Evolutionary conservation across 352 stramenopile species (phyloP).

Genomic region (Salisapilia sapeloensis): DNA sequence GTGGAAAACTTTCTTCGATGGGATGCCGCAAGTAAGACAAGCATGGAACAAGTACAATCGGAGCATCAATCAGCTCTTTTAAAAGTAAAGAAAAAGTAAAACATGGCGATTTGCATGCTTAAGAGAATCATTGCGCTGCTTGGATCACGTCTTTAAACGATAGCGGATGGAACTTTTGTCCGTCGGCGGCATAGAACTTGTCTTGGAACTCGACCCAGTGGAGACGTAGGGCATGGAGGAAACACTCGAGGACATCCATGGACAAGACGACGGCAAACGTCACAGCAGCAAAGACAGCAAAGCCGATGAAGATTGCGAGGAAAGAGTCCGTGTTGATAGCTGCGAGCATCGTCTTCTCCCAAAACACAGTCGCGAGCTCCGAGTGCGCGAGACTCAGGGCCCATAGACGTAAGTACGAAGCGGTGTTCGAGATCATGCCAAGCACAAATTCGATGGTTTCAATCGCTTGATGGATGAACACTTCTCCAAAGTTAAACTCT

Average conservation of each 20-base stretch:
- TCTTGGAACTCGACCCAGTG: constrained; percentile 99
- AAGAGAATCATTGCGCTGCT: too few species aligned
- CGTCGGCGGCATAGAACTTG: constrained; percentile 98
- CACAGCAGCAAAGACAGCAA: constrained; percentile 83
- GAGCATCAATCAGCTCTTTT: too few species aligned
- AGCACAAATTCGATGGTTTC: constrained; percentile 99
- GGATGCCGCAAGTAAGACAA: constrained; percentile 12
- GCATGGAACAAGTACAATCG: too few species aligned
- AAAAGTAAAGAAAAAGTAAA: too few species aligned
- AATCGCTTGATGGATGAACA: constrained; percentile 98
- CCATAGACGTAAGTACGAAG: constrained; percentile 99
- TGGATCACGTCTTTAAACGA: constrained; percentile 83
- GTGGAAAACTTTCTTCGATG: constrained; percentile 23
- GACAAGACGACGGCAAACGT: constrained; percentile 96
- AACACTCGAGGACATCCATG: constrained; percentile 99
- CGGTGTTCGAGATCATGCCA: constrained; percentile 98
- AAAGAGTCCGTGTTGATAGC: constrained; percentile 95
- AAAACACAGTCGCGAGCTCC: constrained; percentile 88
- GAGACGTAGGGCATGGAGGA: constrained; percentile 97
- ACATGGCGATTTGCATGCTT: too few species aligned
- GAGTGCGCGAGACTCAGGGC: constrained; percentile 97
- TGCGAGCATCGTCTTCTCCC: constrained; percentile 97
- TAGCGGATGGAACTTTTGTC: constrained; percentile 93
- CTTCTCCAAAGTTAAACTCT: constrained; percentile 92
- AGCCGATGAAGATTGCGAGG: constrained; percentile 92